Evolutionary conservation across 2,329 filamentous ascomycete genomes (phyloP), one percentile per base, ranked within the genome.

Genomic region (Arthrobotrys entomopaga): DNA sequence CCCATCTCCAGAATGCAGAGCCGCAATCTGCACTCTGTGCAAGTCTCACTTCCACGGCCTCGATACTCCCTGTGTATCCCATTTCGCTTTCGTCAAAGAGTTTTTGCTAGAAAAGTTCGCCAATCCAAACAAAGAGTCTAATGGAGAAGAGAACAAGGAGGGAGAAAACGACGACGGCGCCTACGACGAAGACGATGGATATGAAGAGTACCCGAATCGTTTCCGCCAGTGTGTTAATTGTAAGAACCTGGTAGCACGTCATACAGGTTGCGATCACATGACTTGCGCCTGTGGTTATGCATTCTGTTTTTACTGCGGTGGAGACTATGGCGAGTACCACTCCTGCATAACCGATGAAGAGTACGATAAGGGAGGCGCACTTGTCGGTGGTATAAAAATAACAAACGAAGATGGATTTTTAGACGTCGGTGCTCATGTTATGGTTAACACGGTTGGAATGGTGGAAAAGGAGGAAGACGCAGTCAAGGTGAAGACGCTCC

Each of bases 231-330:
- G 69, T 24, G 61, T 66, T 24, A 73, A 73, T 34, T 73, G 69
- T 42, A 49, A 57, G 49, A 73, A 73, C 15, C 29, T 73, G 10
- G 69, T 73, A 3, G 61, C 69, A 20, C 69, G 69, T 10, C 69
- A 73, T 50, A 73, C 69, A 5, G 69, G 69, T 1, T 73, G 69
- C 34, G 69, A 73, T 49, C 69, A 73, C 49, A 73, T 73, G 69
- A 73, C 69, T 46, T 73, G 69, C 19, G 22, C 69, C 16, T 73
- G 69, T 46, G 69, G 69, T 15, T 59, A 48, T 15, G 69, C 69
- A n/a, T 73, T 73, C 50, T 73, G 69, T 46, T 73, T 73, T 49
- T 61, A 65, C 42, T 73, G 69, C 16, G 69, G 69, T 61, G 69
- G 69, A 7, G 69, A 54, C 5, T 73, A 73, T 29, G 69, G 69